Base-by-base conservation (phyloP, 163 green algal species). In the Scenedesmus sp. region DNA sequence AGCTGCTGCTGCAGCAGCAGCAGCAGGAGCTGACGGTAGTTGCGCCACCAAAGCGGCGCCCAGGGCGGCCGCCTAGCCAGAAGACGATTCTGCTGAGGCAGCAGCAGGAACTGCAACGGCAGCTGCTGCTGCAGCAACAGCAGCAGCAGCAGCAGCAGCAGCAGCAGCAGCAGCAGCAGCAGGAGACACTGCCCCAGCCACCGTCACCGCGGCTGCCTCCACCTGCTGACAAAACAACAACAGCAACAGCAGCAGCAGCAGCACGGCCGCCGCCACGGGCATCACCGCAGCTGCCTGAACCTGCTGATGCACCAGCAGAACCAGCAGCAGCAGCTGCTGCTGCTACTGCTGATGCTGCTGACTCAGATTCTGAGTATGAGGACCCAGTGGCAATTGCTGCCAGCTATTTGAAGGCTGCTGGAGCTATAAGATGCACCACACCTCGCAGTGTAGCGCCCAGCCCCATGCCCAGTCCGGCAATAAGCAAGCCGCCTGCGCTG, bases 201-300 rank as follows among this genome's bases (percentile, higher is more conserved):
- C 8, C n/a, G 6, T n/a, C 7, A 34, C 34, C 62, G 84, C 26
- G 34, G 84, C 84, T 57, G 84, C 18, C 79, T 13, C 10, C 66
- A 4, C 26, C 74, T 12, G 74, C 74, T 12, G 26, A 12, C 74
- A 83, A 52, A 23, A 16, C 46, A 23, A 16, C 54, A 86, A 10
- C 81, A 59, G 55, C 54, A 86, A 20, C 81, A 86, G 81, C 76
- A 84, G 76, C 76, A 84, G 34, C 76, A 54, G 20, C 8, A 18
- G 9, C 34, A 60, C 34, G 76, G 10, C 76, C 10, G 18, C 76
- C 13, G 10, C 7, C 46, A 4, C 76, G 34, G 26, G 77, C 77
- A 46, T 46, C 34, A 46, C 34, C 34, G 34, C 34, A 46, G 34
- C 34, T 46, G 34, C 34, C 34, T 46, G 34, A 46, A 46, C 34